Evolutionary conservation across 257 asterid genomes (phyloP).

Genomic region (Plantago major): DNA sequence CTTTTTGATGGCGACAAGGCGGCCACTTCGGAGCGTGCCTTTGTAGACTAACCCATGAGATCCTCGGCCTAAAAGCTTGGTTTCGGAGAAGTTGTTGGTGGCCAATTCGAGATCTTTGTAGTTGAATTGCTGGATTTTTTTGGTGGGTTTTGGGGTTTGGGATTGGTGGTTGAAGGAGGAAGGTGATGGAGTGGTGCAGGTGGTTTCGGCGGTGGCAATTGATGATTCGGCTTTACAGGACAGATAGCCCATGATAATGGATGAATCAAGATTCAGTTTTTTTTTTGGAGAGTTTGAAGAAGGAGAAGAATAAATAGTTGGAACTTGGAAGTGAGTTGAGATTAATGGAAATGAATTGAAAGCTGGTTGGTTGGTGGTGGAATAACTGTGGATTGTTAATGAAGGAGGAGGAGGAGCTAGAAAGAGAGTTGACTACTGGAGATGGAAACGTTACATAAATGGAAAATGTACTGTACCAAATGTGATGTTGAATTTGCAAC

Average conservation of each 20-base stretch:
- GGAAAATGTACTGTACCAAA: too few species aligned
- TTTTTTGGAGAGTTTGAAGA: not conserved
- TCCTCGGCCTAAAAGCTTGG: slow-evolving; percentile 69
- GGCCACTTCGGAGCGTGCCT: slow-evolving; percentile 65
- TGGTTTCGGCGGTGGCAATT: slow-evolving; percentile 41
- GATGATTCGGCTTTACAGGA: slow-evolving; percentile 74
- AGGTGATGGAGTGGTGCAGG: slow-evolving; percentile 14
- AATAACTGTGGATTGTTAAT: too few species aligned
- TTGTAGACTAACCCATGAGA: slow-evolving; percentile 89
- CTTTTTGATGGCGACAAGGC: slow-evolving; percentile 72
- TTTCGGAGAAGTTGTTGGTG: slow-evolving; percentile 65
- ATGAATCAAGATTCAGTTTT: slow-evolving; percentile 8
- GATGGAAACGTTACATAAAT: too few species aligned
- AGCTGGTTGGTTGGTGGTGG: too few species aligned
- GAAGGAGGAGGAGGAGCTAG: too few species aligned
- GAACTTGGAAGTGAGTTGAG: too few species aligned
- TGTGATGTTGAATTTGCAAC: too few species aligned
- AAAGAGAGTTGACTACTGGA: too few species aligned
- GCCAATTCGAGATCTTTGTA: slow-evolving; percentile 71
- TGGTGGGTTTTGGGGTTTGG: slow-evolving; percentile 33
- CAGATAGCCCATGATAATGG: slow-evolving; percentile 50
- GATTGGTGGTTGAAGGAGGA: slow-evolving; percentile 5
- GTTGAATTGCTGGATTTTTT: slow-evolving; percentile 54
- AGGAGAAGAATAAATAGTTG: too few species aligned
- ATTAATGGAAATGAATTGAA: too few species aligned